A percentile compares a stretch with the other conserved stretches of the same genome.
Evolutionary conservation across 495 filamentous ascomycete genomes (phyloP).

Genomic region (Aspergillus bridgeri): DNA sequence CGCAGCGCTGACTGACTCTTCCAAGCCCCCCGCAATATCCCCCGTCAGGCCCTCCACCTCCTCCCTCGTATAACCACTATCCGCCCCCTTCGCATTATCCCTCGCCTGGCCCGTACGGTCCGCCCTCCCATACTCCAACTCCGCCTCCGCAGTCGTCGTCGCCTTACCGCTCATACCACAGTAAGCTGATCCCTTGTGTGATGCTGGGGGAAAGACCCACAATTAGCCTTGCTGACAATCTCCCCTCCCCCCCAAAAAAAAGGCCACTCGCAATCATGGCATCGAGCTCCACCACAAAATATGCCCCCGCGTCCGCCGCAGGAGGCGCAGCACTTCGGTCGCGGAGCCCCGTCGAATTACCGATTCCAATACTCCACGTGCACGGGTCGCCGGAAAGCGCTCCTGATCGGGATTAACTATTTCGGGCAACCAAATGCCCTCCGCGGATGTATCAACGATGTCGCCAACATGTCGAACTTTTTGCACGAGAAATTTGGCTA

Average conservation of each 20-base stretch:
- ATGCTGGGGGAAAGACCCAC: neutral
- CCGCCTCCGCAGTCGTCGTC: slow-evolving; percentile 14
- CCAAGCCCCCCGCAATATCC: slow-evolving; percentile 19
- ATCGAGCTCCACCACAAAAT: slow-evolving; percentile 8
- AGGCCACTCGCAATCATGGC: slow-evolving; percentile 20
- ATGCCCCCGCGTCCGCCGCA: slow-evolving; percentile 40
- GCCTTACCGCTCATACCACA: slow-evolving; percentile 13
- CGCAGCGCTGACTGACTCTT: neutral
- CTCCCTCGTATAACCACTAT: slow-evolving; percentile 13
- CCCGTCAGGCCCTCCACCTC: slow-evolving; percentile 3
- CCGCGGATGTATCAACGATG: slow-evolving; percentile 95
- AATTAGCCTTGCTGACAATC: neutral
- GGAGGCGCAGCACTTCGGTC: slow-evolving; percentile 57
- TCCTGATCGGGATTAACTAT: slow-evolving; percentile 98
- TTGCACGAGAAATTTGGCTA: slow-evolving; percentile 83
- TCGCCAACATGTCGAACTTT: slow-evolving; percentile 92
- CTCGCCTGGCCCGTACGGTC: slow-evolving; percentile 15
- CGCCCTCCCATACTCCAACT: slow-evolving; percentile 15
- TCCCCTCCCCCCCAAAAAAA: too few relatives aligned
- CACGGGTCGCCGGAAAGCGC: slow-evolving; percentile 82
- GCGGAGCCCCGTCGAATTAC: slow-evolving; percentile 74
- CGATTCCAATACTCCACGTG: slow-evolving; percentile 89
- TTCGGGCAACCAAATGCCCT: slow-evolving; percentile 85
- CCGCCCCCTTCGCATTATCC: slow-evolving; percentile 17
- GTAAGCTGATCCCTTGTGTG: slow-evolving; percentile 5